phyloP scores from a whole-genome alignment of 163 green algal genomes.

The Scenedesmus sp. region DNA sequence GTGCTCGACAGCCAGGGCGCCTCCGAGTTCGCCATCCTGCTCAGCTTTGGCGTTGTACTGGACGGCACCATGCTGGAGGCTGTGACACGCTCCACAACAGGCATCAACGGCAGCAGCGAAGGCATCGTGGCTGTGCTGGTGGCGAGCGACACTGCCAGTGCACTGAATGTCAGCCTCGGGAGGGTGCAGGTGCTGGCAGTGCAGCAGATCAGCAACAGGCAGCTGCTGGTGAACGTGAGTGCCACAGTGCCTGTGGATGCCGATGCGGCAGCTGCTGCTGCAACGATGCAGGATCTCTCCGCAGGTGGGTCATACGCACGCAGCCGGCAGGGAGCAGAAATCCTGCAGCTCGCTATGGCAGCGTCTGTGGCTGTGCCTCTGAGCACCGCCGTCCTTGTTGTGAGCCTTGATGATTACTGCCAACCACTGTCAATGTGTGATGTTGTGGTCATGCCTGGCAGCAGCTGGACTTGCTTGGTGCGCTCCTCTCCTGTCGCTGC shows the following conservation, averaged over 20 bases:
- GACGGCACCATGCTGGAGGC: constrained; percentile 37
- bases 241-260: constrained; percentile 32
- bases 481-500: neutral
- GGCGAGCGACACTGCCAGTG: constrained; percentile 41
- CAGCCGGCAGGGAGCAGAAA: neutral
- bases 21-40: constrained; percentile 47
- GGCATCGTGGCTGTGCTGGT: constrained; percentile 56
- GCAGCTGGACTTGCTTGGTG: too few relatives aligned
- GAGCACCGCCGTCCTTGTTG: too few relatives aligned
- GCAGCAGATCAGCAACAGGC: constrained; percentile 48
- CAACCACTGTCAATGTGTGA: too few relatives aligned
- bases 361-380: neutral
- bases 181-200: constrained; percentile 41
- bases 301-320: constrained; percentile 18
- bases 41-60: constrained; percentile 52
- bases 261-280: constrained; percentile 8
- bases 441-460: neutral
- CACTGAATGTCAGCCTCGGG: constrained; percentile 46
- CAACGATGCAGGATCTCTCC: constrained; percentile 27
- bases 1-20: neutral
- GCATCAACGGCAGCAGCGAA: constrained; percentile 56
- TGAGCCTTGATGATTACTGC: too few relatives aligned
- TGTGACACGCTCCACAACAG: constrained; percentile 37
- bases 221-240: constrained; percentile 52
- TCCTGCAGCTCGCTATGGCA: neutral